These are phyloP conservation scores for Pinus tabuliformis DNA, from an alignment of 75 land plant species.

Conservation along the genomic window DNA sequence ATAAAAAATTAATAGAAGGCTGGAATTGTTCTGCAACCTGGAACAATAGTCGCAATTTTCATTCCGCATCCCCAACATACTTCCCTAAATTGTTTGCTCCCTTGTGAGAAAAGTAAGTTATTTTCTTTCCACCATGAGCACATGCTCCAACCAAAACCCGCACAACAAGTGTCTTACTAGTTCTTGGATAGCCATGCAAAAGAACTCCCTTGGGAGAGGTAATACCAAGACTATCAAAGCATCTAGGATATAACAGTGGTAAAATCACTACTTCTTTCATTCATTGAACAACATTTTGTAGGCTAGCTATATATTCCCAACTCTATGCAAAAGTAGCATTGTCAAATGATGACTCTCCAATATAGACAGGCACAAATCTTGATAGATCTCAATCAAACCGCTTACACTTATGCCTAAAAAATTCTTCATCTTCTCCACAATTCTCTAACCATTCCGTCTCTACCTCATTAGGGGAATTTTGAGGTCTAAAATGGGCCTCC, in stretches of 20 bases:
- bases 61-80: slow-evolving; percentile 98
- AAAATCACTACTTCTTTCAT: slow-evolving; percentile 94
- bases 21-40: slow-evolving; percentile 92
- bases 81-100: slow-evolving; percentile 98
- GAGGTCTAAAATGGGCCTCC: too few species aligned
- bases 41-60: slow-evolving; percentile 86
- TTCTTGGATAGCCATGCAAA: slow-evolving; percentile 96
- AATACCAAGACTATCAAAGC: slow-evolving; percentile 64
- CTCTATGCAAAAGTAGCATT: slow-evolving; percentile 42
- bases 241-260: slow-evolving; percentile 89
- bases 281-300: slow-evolving; percentile 81
- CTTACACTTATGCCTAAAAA: slow-evolving; percentile 78
- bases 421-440: slow-evolving; percentile 98
- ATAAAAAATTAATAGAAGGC: slow-evolving; percentile 98
- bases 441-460: slow-evolving; percentile 94
- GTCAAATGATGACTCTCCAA: slow-evolving; percentile 57
- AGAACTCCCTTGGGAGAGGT: slow-evolving; percentile 95
- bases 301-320: slow-evolving; percentile 93
- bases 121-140: slow-evolving; percentile 71
- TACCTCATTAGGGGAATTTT: too few species aligned
- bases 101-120: slow-evolving; percentile 94
- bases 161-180: slow-evolving; percentile 93
- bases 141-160: slow-evolving; percentile 90
- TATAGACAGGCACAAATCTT: slow-evolving; percentile 71
- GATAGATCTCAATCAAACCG: slow-evolving; percentile 84